Percentiles rank a stretch among this genome's conserved stretches.
Evolutionary conservation across 371 early-diverging fungal genomes (phyloP).

Genomic region (Saksenaea oblongispora): DNA sequence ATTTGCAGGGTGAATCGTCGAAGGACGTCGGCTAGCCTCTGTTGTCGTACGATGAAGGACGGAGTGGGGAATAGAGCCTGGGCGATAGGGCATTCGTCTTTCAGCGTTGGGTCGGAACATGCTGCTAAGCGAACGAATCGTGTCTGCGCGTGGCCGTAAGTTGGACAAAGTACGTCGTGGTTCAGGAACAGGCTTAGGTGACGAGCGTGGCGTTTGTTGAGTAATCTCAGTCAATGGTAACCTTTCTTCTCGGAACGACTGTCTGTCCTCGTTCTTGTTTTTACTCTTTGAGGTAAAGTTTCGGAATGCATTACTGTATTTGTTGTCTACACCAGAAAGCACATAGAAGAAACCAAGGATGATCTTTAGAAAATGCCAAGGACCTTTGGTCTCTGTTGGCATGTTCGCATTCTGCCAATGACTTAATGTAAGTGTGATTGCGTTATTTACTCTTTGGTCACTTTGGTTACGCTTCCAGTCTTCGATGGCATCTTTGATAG

Average conservation of each 20-base stretch:
- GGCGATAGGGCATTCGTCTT: slow-evolving; percentile 32
- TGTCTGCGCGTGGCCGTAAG: slow-evolving; percentile 27
- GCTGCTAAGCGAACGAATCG: slow-evolving; percentile 32
- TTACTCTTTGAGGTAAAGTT: neutral
- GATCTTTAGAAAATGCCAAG: slow-evolving; percentile 24
- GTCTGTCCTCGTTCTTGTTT: neutral
- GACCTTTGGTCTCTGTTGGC: slow-evolving; percentile 24
- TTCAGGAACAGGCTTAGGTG: slow-evolving; percentile 5
- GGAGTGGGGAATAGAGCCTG: slow-evolving; percentile 44
- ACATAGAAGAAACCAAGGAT: slow-evolving; percentile 35
- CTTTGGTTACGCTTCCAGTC: slow-evolving; percentile 90
- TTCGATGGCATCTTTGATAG: slow-evolving; percentile 92
- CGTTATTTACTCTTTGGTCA: slow-evolving; percentile 72
- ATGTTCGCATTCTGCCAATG: slow-evolving; percentile 61
- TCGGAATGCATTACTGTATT: slow-evolving; percentile 19
- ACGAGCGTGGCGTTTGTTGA: neutral
- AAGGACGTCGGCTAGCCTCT: slow-evolving; percentile 19
- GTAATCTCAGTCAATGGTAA: slow-evolving; percentile 15
- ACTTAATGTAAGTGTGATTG: slow-evolving; percentile 48
- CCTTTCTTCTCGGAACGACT: slow-evolving; percentile 15
- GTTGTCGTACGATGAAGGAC: slow-evolving; percentile 38
- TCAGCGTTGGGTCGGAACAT: slow-evolving; percentile 20
- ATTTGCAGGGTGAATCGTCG: slow-evolving; percentile 24
- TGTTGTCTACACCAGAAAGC: slow-evolving; percentile 25
- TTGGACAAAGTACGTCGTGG: slow-evolving; percentile 8